phyloP scores from a whole-genome alignment of 192 early-diverging fungal species.

The Geosiphon pyriformis region DNA sequence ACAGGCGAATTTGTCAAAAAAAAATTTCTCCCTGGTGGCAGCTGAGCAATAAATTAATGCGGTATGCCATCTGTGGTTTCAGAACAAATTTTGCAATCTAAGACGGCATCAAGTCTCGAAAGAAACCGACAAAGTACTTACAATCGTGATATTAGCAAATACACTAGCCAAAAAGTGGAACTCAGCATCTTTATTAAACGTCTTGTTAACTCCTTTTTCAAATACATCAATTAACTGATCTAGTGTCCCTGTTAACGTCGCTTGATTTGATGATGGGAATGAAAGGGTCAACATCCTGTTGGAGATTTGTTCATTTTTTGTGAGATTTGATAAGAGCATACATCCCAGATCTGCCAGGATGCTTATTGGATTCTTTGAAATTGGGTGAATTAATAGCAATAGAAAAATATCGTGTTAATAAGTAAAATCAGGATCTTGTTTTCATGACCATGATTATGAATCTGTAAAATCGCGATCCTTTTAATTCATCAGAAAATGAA shows the following conservation, averaged over 20 bases:
- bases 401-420: constrained; percentile 1
- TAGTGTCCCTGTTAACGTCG: constrained; percentile 45
- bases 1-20: constrained; percentile 62
- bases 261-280: constrained; percentile 6
- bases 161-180: constrained; percentile 87
- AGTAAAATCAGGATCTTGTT: constrained; percentile 6
- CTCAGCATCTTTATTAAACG: constrained; percentile 74
- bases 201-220: constrained; percentile 70
- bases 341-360: constrained; percentile 77
- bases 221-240: constrained; percentile 89
- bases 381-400: constrained; percentile 10
- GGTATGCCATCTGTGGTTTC: too few species aligned
- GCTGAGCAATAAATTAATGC: constrained; percentile 25
- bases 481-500: too few species aligned
- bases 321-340: constrained; percentile 90
- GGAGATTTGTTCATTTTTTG: constrained; percentile 61
- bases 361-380: constrained; percentile 49
- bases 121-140: constrained; percentile 31
- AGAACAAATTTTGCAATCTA: too few species aligned
- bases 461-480: background rate
- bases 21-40: constrained; percentile 59
- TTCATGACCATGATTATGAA: background rate
- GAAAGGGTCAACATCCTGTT: constrained; percentile 46
- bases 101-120: too few species aligned
- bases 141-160: constrained; percentile 80